Evolutionary conservation across 345 rosid genomes (phyloP).

Genomic region (Eucalyptus sp.): DNA sequence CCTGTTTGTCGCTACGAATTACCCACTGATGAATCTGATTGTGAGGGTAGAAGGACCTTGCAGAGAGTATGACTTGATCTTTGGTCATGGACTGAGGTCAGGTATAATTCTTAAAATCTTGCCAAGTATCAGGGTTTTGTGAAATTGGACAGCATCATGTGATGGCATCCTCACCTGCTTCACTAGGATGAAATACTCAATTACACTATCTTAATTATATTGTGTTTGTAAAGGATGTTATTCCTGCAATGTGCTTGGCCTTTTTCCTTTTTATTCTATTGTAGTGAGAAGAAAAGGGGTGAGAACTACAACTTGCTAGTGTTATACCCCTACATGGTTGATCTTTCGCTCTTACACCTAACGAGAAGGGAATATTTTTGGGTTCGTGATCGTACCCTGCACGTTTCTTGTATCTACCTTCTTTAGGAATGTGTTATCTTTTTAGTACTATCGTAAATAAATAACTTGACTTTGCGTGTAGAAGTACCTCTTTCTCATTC

Average conservation of each 20-base stretch:
- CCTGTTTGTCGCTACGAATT: conserved; percentile 86
- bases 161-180: background rate
- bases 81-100: conserved; percentile 14
- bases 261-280: background rate
- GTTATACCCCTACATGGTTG: background rate
- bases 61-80: conserved; percentile 8
- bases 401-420: background rate
- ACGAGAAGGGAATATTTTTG: background rate
- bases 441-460: background rate
- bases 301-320: background rate
- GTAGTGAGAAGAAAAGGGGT: background rate
- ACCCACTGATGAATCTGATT: conserved; percentile 72
- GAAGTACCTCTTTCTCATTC: background rate
- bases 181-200: background rate
- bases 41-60: conserved; percentile 38
- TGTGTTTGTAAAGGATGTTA: background rate
- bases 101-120: background rate
- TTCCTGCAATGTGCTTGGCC: background rate
- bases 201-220: background rate
- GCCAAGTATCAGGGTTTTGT: background rate
- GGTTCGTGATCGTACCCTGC: background rate
- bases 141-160: background rate
- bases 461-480: background rate
- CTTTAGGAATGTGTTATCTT: background rate
- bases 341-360: background rate